Base-by-base conservation (phyloP, 768 basidiomycete species). In the Phylloporus sp. region DNA sequence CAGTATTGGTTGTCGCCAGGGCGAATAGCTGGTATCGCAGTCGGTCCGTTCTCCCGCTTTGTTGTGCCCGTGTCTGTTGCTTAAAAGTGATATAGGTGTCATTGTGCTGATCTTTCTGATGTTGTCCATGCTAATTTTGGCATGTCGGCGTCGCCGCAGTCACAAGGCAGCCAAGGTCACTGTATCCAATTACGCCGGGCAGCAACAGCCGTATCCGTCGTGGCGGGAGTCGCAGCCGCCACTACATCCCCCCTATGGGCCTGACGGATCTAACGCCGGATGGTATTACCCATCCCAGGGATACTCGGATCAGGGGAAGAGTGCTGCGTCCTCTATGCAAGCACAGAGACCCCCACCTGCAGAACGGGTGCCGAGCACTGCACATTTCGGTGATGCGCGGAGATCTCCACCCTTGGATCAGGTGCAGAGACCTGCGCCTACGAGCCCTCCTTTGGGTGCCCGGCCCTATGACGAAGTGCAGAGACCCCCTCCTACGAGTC, bases 11-110 rank as follows among this genome's bases (percentile, higher is more conserved):
- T 64, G 33, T 39, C 63, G 8, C 60, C 60, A 11, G 60, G 48
- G 5, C 58, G 65, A 18, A 61, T 65, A 44, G 56, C 26, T 15
- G 63, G 56, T 11, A 36, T 65, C 5, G 53, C 55, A 13, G 8
- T 65, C 35, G 65, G 63, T 67, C 7, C 17, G 62, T 49, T 26
- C 8, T n/a, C 22, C 17, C 22, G 18, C 21, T 3, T 26, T n/a
- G 1, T 17, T 18, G 10, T 2, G 4, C 6, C n/a, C n/a, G n/a
- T 15, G 7, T 34, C 21, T 3, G 11, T 6, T 32, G 10, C 26
- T 57, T 14, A 48, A 21, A 11, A 20, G 20, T 36, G 11, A 1
- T 22, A 9, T 38, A 65, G 63, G 49, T 4, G 38, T 27, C 26
- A 0, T 51, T 3, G 23, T 15, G n/a, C 2, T 61, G 5, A 5